A percentile compares a stretch with the other conserved stretches of the same genome.
These are phyloP conservation scores for Syzygium oleosum DNA, from an alignment of 345 rosid genomes.

Conservation along the genomic window DNA sequence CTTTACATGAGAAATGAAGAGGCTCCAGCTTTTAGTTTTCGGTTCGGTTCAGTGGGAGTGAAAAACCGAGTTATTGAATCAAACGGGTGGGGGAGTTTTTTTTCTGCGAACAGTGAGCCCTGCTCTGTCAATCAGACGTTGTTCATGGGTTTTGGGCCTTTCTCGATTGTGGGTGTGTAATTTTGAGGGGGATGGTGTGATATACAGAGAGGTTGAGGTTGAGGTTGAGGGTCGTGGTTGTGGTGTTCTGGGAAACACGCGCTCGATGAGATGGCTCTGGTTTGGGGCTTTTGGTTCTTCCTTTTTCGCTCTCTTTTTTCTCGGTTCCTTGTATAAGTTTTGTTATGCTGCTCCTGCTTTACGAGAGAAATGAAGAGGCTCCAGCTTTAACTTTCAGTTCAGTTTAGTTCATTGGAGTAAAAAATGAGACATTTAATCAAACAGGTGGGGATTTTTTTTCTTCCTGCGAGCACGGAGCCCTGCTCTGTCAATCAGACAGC, in stretches of 20 bases:
- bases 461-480: background rate
- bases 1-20: background rate
- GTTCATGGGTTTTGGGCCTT: background rate
- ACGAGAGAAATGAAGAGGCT: background rate
- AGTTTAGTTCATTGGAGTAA: background rate
- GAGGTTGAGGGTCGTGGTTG: background rate
- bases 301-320: background rate
- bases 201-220: background rate
- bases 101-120: background rate
- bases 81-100: background rate
- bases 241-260: background rate
- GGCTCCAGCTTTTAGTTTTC: background rate
- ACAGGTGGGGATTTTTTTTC: background rate
- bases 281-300: background rate
- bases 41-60: background rate
- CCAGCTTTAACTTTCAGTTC: background rate
- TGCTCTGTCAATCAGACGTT: background rate
- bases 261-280: constrained; percentile 9
- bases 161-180: background rate
- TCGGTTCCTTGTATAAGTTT: background rate
- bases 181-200: background rate
- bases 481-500: background rate
- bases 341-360: background rate
- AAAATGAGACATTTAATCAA: background rate
- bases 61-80: background rate